Evolutionary conservation across 257 asterid genomes (phyloP).

Genomic region (Primulina huaijiensis): DNA sequence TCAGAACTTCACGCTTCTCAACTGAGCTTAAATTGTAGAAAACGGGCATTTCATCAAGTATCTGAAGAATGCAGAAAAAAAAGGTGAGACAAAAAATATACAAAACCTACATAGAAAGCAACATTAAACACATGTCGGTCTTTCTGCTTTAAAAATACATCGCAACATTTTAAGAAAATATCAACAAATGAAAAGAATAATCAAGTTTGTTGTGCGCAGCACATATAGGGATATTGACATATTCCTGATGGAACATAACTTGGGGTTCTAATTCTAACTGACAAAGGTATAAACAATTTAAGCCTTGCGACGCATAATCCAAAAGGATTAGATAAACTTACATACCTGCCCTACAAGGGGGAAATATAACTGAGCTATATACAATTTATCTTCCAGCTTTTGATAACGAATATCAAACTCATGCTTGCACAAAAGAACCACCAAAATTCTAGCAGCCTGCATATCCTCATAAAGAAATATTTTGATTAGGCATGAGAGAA

Average conservation of each 20-base stretch:
- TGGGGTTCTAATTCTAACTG: background rate
- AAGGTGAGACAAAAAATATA: slow-evolving; percentile 23
- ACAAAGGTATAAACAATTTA: background rate
- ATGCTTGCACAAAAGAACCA: slow-evolving; percentile 93
- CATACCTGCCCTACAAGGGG: slow-evolving; percentile 96
- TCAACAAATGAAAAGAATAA: slow-evolving; percentile 5
- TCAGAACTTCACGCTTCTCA: slow-evolving; percentile 92
- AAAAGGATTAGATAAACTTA: slow-evolving; percentile 5
- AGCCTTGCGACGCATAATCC: slow-evolving; percentile 6
- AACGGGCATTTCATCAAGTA: slow-evolving; percentile 99
- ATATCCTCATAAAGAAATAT: slow-evolving; percentile 29
- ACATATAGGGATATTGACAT: slow-evolving; percentile 6
- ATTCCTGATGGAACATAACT: slow-evolving; percentile 11
- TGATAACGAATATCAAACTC: slow-evolving; percentile 96
- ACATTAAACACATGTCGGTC: background rate
- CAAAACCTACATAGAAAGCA: slow-evolving; percentile 16
- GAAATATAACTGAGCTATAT: slow-evolving; percentile 92
- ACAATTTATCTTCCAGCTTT: slow-evolving; percentile 94
- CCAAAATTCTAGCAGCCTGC: slow-evolving; percentile 92
- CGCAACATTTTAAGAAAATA: background rate
- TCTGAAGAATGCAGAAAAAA: slow-evolving; percentile 47
- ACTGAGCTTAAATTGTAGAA: slow-evolving; percentile 87
- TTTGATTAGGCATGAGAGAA: slow-evolving; percentile 19
- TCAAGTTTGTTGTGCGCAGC: slow-evolving; percentile 8
- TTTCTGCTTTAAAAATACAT: background rate